phyloP scores from a whole-genome alignment of 2,329 filamentous ascomycete genomes.

The Ambrosiella cleistominuta region DNA sequence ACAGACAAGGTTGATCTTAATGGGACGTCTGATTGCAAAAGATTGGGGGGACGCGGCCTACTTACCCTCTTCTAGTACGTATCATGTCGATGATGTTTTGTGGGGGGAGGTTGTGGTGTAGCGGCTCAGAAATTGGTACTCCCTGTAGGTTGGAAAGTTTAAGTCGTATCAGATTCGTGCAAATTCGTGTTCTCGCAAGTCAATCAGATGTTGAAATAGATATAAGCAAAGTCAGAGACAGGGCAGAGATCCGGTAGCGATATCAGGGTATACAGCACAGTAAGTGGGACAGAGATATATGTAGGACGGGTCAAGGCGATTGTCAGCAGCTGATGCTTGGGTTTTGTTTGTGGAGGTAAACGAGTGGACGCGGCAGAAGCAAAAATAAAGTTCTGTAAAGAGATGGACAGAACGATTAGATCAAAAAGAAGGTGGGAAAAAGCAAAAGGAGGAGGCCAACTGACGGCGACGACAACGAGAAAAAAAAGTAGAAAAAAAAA shows the following conservation, averaged over 20 bases:
- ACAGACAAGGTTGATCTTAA: neutral
- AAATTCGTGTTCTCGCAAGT: neutral
- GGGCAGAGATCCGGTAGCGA: neutral
- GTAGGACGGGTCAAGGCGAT: neutral
- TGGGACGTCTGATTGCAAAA: neutral
- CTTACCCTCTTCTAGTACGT: slow-evolving; percentile 12
- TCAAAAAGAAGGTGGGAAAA: neutral
- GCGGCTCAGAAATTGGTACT: neutral
- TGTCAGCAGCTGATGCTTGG: neutral
- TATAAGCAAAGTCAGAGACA: neutral
- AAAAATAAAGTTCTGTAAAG: neutral
- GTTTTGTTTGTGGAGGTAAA: neutral
- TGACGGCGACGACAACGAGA: neutral
- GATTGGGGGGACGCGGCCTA: neutral
- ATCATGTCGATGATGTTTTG: neutral
- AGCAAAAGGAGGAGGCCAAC: neutral
- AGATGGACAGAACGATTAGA: neutral
- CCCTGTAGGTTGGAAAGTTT: neutral
- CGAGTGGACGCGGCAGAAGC: neutral
- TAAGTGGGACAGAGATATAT: neutral
- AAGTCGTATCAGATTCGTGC: neutral
- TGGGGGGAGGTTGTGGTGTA: neutral
- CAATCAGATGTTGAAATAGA: neutral
- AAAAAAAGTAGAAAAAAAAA: neutral
- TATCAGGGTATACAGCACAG: neutral